Conservation (phyloP, 75 land plant genomes). For the Pinus tabuliformis region DNA sequence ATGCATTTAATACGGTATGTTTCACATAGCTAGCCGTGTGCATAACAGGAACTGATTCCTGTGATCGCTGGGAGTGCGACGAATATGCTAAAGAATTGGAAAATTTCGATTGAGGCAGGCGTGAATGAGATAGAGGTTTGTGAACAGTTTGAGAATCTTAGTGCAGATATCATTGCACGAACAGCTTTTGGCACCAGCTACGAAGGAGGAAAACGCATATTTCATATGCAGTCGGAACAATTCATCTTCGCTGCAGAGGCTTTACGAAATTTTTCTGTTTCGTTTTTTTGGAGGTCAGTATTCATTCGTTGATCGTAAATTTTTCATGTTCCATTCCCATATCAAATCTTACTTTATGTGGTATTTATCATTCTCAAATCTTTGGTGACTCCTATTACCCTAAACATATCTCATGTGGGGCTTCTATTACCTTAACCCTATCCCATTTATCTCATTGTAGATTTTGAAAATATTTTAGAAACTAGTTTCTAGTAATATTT, state of each 20-base stretch:
- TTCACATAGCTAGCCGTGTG: neutral
- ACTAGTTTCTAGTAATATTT: too few species aligned
- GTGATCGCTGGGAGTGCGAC: constrained; percentile 37
- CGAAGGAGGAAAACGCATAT: constrained; percentile 59
- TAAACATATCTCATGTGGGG: too few species aligned
- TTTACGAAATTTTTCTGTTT: neutral
- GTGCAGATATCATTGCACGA: constrained; percentile 62
- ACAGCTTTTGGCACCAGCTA: constrained; percentile 76
- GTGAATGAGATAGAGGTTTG: constrained; percentile 66
- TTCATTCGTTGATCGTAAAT: too few species aligned
- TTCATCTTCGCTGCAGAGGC: constrained; percentile 22
- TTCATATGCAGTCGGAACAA: constrained; percentile 42
- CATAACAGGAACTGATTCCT: neutral
- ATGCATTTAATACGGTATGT: neutral
- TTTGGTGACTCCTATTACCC: neutral
- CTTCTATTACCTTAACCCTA: too few species aligned
- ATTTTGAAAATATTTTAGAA: too few species aligned
- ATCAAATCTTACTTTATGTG: too few species aligned
- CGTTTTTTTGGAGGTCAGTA: neutral
- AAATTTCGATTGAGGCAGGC: constrained; percentile 15
- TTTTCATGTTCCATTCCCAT: neutral
- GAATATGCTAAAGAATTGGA: constrained; percentile 52
- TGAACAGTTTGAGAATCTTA: constrained; percentile 35
- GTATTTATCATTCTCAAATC: too few species aligned
- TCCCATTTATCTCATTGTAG: too few species aligned